phyloP scores from a whole-genome alignment of 2,329 filamentous ascomycete species.

The Fonsecaea erecta region DNA sequence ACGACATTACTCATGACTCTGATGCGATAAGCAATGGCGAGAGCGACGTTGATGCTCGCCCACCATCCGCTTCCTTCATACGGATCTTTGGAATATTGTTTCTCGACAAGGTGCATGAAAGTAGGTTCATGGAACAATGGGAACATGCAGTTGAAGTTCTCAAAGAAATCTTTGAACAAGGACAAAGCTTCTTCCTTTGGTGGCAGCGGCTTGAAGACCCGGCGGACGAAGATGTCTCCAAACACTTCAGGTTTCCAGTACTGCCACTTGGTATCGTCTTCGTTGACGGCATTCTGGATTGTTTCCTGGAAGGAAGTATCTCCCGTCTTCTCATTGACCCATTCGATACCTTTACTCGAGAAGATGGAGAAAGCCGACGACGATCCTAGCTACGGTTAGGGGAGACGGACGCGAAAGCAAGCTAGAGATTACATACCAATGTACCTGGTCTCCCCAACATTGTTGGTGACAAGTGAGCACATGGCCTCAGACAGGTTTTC shows the following conservation, averaged over 20 bases:
- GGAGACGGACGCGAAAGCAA: neutral
- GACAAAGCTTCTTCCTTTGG: conserved; percentile 86
- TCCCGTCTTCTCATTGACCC: conserved; percentile 98
- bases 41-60: conserved; percentile 90
- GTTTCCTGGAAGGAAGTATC: conserved; percentile 92
- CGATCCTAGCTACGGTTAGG: conserved; percentile 65
- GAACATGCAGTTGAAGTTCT: conserved; percentile 99
- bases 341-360: conserved; percentile 95
- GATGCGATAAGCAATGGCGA: conserved; percentile 91
- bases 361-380: conserved; percentile 99
- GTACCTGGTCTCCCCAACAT: conserved; percentile 91
- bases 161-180: conserved; percentile 89
- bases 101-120: conserved; percentile 95
- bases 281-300: conserved; percentile 76
- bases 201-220: conserved; percentile 81
- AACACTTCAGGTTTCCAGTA: conserved; percentile 99
- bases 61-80: conserved; percentile 98
- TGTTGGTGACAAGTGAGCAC: conserved; percentile 96
- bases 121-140: conserved; percentile 96
- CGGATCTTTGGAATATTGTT: conserved; percentile 88
- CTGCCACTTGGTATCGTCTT: conserved; percentile 91
- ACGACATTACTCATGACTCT: conserved; percentile 95
- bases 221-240: conserved; percentile 83
- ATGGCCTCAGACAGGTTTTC: conserved; percentile 96
- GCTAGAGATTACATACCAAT: conserved; percentile 68